phyloP scores from a whole-genome alignment of 2,329 filamentous ascomycete genomes.

The Sphaerulina populicola region DNA sequence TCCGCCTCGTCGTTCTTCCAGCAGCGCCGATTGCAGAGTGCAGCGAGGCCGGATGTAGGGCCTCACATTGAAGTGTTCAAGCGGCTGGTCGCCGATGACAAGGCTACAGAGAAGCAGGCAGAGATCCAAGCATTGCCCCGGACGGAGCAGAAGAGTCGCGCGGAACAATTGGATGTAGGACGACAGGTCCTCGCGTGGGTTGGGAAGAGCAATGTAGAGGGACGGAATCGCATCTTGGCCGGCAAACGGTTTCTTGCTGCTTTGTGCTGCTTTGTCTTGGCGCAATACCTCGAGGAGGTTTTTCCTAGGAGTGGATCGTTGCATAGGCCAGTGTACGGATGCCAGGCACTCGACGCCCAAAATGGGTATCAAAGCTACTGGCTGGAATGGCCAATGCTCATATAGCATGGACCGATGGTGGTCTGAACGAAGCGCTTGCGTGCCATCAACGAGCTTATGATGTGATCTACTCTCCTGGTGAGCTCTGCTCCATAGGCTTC shows the following conservation, averaged over 20 bases:
- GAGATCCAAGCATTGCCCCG: background rate
- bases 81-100: background rate
- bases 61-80: background rate
- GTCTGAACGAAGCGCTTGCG: background rate
- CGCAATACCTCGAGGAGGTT: constrained; percentile 1
- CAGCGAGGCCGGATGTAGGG: background rate
- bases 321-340: background rate
- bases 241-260: background rate
- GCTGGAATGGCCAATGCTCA: background rate
- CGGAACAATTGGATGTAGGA: background rate
- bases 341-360: background rate
- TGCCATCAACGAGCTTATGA: background rate
- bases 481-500: background rate
- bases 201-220: background rate
- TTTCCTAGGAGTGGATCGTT: constrained; percentile 1
- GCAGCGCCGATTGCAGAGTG: background rate
- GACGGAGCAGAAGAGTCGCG: background rate
- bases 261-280: background rate
- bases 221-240: background rate
- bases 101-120: background rate
- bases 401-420: background rate
- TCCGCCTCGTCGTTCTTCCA: background rate
- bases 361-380: background rate
- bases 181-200: background rate
- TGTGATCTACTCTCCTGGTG: background rate